Percentiles rank a stretch among this genome's conserved stretches.
These are phyloP conservation scores for Lepidium africanum DNA, from an alignment of 345 rosid species.

Conservation along the genomic window DNA sequence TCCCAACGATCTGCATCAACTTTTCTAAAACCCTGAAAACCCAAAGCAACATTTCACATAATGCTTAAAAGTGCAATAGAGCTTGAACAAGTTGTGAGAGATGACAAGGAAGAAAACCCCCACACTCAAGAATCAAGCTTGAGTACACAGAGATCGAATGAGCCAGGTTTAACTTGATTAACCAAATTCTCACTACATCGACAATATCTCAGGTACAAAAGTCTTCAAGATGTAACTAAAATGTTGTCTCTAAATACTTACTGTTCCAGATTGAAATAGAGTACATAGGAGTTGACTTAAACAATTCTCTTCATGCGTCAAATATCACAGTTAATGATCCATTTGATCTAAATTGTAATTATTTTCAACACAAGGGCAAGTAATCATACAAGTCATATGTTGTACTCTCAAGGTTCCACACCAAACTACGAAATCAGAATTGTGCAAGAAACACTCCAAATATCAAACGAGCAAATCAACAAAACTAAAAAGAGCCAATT, in stretches of 20 bases:
- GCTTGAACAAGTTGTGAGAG: too few species aligned
- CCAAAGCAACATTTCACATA: too few species aligned
- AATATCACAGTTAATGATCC: too few species aligned
- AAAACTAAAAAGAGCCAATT: background rate
- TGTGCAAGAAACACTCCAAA: background rate
- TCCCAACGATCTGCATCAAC: constrained; percentile 82
- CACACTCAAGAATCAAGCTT: background rate
- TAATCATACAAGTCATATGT: background rate
- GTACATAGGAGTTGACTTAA: background rate
- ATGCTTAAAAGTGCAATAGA: too few species aligned
- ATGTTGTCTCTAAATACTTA: background rate
- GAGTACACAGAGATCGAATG: background rate
- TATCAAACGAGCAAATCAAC: background rate
- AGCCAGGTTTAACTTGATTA: background rate
- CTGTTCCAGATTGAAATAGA: background rate
- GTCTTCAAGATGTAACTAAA: background rate
- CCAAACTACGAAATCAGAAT: background rate
- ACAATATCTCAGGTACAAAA: background rate
- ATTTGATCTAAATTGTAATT: too few species aligned
- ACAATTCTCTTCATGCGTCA: background rate
- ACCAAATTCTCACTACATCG: background rate
- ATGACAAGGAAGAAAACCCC: background rate
- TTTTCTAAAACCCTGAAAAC: constrained; percentile 79
- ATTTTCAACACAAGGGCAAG: background rate
- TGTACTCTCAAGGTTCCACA: background rate